Evolutionary conservation across 305 asterid species (phyloP), one percentile per base, ranked within the genome.

Genomic region (Striga hermonthica): DNA sequence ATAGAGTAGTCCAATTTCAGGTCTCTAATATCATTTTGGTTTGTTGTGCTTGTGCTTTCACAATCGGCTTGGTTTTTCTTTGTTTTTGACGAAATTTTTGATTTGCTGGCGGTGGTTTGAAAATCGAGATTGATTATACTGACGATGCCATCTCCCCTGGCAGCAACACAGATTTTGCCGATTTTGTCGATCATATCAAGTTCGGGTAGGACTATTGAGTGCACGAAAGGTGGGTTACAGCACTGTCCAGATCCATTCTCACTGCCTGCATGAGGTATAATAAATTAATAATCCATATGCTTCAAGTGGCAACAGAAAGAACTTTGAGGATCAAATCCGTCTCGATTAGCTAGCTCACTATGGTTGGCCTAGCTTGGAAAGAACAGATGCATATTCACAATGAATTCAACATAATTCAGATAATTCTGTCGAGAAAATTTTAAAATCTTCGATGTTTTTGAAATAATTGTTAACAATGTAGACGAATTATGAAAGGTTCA

Each of bases 91-190:
- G 86, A 72, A 39, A 11, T 76, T 75, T 76, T 83, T 31, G 94
- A 70, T 72, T 84, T 90, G 50, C 44, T 66, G 53, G 78, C 60
- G 53, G 82, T 74, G 68, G 72, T 74, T 75, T 86, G 94, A 13
- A 80, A 71, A 49, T 88, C 96, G 13, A 86, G 64, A 62, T 90
- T 75, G 37, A 88, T 75, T 39, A 93, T 71, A 83, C 74, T 82
- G 77, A 90, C 86, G 71, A 79, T 84, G 38, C 96, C 96, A 74
- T 93, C 99, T 10, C 99, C 99, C 75, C 86, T 80, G 43, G 97
- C 96, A 79, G 81, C 91, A 6, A 72, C 87, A 80, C 99, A 90
- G 39, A 86, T 75, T 90, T 86, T 93, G 67, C 86, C 97, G 34
- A 85, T 64, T 39, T 70, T 81, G 69, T 90, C 95, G 58, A 84